A percentile compares a stretch with the other conserved stretches of the same genome.
Evolutionary conservation across 2,329 filamentous ascomycete species (phyloP).

Genomic region (Xylaria sp.): DNA sequence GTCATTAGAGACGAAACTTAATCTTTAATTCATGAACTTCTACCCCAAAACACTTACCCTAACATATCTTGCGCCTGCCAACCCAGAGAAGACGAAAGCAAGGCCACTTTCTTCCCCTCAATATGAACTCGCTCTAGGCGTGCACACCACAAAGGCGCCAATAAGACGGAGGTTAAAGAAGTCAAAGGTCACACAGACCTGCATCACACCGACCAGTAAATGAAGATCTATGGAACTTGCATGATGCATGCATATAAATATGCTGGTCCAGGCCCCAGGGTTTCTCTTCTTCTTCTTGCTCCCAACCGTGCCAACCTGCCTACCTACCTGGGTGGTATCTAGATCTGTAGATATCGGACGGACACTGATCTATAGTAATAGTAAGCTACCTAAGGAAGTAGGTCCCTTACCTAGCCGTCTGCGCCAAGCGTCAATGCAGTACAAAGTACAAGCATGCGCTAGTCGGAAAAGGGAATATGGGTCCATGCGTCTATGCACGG

Average conservation of each 20-base stretch:
- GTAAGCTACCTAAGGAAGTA: not conserved
- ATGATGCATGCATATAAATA: constrained; percentile 4
- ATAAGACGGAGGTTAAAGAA: not conserved
- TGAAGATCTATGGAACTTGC: not conserved
- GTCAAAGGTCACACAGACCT: not conserved
- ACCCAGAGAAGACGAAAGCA: not conserved
- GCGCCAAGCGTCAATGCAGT: not conserved
- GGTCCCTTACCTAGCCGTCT: not conserved
- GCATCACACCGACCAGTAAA: not conserved
- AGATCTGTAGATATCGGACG: not conserved
- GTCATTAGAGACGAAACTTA: not conserved
- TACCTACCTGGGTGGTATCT: not conserved
- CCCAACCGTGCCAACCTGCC: not conserved
- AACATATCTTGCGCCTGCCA: not conserved
- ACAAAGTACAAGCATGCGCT: not conserved
- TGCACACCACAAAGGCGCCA: not conserved
- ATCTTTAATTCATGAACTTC: not conserved
- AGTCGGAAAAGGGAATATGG: constrained; percentile 10
- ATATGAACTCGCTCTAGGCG: not conserved
- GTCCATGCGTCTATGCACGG: constrained; percentile 8
- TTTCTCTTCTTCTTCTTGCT: not conserved
- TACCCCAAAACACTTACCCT: not conserved
- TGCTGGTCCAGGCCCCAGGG: not conserved
- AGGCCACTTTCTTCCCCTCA: not conserved
- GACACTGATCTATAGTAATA: not conserved